Evolutionary conservation across 352 stramenopile species (phyloP).

Genomic region (Phytophthora boehmeriae): DNA sequence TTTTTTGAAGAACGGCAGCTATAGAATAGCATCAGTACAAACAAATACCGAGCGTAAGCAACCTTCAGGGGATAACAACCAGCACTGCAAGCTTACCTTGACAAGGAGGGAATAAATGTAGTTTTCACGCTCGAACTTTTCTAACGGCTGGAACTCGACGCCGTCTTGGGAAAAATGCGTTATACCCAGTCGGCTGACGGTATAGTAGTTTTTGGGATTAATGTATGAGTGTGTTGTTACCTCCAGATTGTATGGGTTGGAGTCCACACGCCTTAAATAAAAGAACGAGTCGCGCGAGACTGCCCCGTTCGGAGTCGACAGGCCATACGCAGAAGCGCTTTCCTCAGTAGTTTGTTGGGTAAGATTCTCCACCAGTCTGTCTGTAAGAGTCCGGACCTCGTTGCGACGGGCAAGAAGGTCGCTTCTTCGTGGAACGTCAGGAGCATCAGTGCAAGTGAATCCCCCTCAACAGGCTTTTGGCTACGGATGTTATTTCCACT

Average conservation of each 20-base stretch:
- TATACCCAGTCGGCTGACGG: conserved; percentile 86
- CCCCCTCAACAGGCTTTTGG: background rate
- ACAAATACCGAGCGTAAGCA: conserved; percentile 1
- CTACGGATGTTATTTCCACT: conserved; percentile 2
- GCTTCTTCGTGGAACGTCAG: conserved; percentile 27
- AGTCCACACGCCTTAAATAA: conserved; percentile 73
- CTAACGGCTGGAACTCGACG: conserved; percentile 89
- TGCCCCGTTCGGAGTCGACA: conserved; percentile 6
- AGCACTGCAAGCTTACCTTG: conserved; percentile 42
- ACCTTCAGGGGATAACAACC: background rate
- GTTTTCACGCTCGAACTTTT: conserved; percentile 92
- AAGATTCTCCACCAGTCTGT: conserved; percentile 58
- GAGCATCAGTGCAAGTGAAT: background rate
- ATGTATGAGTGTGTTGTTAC: conserved; percentile 71
- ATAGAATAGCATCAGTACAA: background rate
- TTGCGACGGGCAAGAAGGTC: conserved; percentile 51
- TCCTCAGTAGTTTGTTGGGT: conserved; percentile 6
- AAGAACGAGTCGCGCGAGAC: conserved; percentile 63
- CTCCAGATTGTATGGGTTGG: conserved; percentile 78
- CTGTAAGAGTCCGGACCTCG: conserved; percentile 68
- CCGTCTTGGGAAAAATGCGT: conserved; percentile 85
- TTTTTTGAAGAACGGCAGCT: conserved; percentile 90
- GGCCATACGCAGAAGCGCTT: background rate
- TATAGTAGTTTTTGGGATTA: conserved; percentile 89
- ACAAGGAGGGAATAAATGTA: conserved; percentile 86